phyloP scores from a whole-genome alignment of 1,284 basidiomycete genomes.

The Microbotryum saponariae region DNA sequence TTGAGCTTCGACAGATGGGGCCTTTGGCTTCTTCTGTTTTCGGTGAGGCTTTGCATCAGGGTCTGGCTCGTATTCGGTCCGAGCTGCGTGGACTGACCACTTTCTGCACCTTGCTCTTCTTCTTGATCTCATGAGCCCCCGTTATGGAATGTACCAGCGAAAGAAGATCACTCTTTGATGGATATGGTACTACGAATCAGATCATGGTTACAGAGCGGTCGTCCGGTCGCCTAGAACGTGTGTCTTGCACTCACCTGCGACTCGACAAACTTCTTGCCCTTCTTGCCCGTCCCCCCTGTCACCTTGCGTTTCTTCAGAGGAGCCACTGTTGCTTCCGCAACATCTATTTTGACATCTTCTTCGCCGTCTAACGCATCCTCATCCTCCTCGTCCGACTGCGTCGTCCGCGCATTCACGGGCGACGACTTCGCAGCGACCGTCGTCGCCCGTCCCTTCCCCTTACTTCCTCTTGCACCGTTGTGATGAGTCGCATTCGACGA shows the following conservation, averaged over 20 bases:
- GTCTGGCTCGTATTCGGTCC: background rate
- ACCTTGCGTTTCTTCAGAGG: background rate
- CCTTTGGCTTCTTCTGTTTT: conserved; percentile 9
- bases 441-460: too few species aligned
- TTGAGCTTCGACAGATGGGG: background rate
- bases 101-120: conserved; percentile 8
- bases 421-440: too few species aligned
- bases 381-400: background rate
- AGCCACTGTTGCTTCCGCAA: background rate
- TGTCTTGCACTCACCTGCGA: conserved; percentile 12
- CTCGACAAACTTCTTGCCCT: conserved; percentile 25
- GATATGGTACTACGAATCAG: too few species aligned
- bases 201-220: too few species aligned
- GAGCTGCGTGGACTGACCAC: conserved; percentile 2
- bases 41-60: background rate
- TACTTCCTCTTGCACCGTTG: too few species aligned
- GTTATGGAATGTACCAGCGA: conserved; percentile 20
- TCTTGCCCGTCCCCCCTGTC: conserved; percentile 21
- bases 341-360: background rate
- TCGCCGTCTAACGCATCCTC: background rate
- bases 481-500: too few species aligned
- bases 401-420: too few species aligned
- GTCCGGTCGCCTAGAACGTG: too few species aligned
- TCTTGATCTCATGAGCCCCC: conserved; percentile 12
- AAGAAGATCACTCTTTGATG: background rate